Evolutionary conservation across 257 asterid genomes (phyloP), one percentile per base, ranked within the genome.

Genomic region (Rehmannia glutinosa): DNA sequence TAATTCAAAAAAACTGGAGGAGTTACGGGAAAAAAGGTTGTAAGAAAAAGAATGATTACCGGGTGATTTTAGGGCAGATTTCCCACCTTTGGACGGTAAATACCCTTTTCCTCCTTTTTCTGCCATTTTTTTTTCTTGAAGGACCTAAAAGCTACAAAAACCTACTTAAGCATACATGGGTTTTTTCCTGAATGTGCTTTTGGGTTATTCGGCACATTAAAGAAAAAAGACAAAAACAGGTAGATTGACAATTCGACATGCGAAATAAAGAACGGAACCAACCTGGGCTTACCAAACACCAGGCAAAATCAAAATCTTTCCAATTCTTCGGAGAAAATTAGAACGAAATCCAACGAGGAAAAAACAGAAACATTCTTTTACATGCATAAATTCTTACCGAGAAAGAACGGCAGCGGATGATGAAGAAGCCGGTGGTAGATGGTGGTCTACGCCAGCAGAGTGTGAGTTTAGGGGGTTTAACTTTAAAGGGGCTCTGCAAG

Each of bases 61-160:
- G 9, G 81, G 60, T 53, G 83, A 74, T 63, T 76, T 82, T 0
- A 72, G 66, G 16, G 83, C 61, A 64, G 81, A 57, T 64, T 77
- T 79, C 41, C 85, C 85, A 42, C 85, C 83, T 71, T 69, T 77
- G 13, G 41, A 62, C 39, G 77, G 62, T 19, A 41, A 28, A 62
- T 27, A 55, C 32, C 79, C 82, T 49, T 75, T 75, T 69, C 81
- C 84, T 25, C 84, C 84, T 64, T 79, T 79, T 24, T 75, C 84
- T 33, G 84, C 58, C 86, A 77, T 81, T 41, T 56, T 38, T 12
- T 20, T 58, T 41, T 25, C 67, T 36, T 21, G 53, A 68, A 77
- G 56, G 41, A 11, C 74, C 71, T 52, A 65, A 50, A 33, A 19
- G 55, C 42, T 13, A 73, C 56, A 59, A 51, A 49, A 55, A 2